phyloP scores from a whole-genome alignment of 768 basidiomycete species.

The Agaricus bisporus region DNA sequence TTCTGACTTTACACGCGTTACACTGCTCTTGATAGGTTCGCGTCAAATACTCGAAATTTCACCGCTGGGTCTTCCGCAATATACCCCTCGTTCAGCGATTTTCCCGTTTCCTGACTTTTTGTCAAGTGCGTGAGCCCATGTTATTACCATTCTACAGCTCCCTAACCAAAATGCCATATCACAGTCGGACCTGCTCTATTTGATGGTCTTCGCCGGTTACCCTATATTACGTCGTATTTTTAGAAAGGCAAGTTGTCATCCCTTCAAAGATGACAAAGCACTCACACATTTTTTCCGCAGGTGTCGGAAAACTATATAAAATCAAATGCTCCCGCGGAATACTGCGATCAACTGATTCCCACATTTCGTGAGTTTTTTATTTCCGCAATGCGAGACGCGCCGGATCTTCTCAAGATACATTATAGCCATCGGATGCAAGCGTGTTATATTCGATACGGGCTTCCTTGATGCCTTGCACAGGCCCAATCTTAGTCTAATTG shows the following conservation, averaged over 20 bases:
- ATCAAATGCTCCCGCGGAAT: constrained; percentile 35
- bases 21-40: constrained; percentile 7
- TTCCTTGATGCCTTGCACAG: constrained; percentile 39
- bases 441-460: constrained; percentile 42
- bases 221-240: background rate
- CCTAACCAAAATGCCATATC: background rate
- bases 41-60: constrained; percentile 13
- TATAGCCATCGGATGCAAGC: constrained; percentile 47
- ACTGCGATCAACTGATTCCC: constrained; percentile 40
- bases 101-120: background rate
- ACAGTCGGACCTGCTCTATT: background rate
- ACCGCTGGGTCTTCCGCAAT: constrained; percentile 12
- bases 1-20: background rate
- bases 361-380: constrained; percentile 31
- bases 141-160: background rate
- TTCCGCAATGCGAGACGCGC: background rate
- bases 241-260: background rate
- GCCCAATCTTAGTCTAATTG: constrained; percentile 40
- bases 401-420: background rate
- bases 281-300: constrained; percentile 9
- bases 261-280: background rate
- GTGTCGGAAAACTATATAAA: constrained; percentile 27
- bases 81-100: constrained; percentile 4
- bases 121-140: background rate
- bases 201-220: background rate